Evolutionary conservation across 441 rosid species (phyloP).

Genomic region (Arabidopsis lyrata): DNA sequence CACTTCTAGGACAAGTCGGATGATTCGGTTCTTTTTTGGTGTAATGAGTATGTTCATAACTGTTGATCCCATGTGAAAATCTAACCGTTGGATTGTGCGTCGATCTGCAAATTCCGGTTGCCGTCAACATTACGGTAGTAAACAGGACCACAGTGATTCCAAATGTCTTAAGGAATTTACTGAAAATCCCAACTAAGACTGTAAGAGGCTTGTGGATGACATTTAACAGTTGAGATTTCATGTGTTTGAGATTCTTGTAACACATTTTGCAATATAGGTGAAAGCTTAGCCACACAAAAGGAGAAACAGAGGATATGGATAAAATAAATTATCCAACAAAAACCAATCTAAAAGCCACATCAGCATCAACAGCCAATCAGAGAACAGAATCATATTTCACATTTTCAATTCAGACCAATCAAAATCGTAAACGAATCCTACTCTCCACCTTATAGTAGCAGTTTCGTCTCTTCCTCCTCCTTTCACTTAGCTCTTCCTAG

Average conservation of each 20-base stretch:
- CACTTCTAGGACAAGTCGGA: neutral
- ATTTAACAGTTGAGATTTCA: slow-evolving; percentile 27
- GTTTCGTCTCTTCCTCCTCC: slow-evolving; percentile 39
- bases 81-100: no score
- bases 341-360: slow-evolving; percentile 58
- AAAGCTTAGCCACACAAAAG: slow-evolving; percentile 40
- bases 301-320: slow-evolving; percentile 35
- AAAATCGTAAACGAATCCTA: slow-evolving; percentile 50
- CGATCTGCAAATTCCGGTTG: no score
- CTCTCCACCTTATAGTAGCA: slow-evolving; percentile 57
- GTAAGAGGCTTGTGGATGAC: slow-evolving; percentile 25
- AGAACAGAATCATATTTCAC: slow-evolving; percentile 62
- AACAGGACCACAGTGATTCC: slow-evolving; percentile 17
- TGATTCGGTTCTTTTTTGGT: neutral
- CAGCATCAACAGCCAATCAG: slow-evolving; percentile 58
- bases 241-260: slow-evolving; percentile 29
- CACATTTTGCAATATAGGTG: slow-evolving; percentile 6
- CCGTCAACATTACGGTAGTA: neutral
- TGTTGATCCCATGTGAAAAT: neutral
- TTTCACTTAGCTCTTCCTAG: slow-evolving; percentile 31
- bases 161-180: neutral
- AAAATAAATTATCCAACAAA: slow-evolving; percentile 41
- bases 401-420: slow-evolving; percentile 52
- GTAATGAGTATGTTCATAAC: neutral
- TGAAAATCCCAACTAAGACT: neutral